Conservation (phyloP, 2,329 filamentous ascomycete genomes). For the Xylariaceae sp. region DNA sequence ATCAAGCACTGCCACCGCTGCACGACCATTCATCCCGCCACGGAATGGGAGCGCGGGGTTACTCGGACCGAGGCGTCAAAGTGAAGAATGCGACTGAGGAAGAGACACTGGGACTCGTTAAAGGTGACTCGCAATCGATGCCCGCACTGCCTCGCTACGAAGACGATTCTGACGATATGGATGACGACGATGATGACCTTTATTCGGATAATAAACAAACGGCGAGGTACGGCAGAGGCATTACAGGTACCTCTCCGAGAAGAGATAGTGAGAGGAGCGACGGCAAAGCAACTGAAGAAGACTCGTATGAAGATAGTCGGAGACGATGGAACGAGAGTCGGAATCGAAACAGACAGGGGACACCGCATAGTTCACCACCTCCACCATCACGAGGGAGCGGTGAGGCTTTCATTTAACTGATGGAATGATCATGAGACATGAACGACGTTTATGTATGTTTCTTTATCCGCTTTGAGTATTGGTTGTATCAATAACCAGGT, state of each 20-base stretch:
- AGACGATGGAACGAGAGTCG: slow-evolving; percentile 36
- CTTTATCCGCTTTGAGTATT: slow-evolving; percentile 14
- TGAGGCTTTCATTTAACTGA: slow-evolving; percentile 30
- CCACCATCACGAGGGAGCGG: slow-evolving; percentile 29
- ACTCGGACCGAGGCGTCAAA: slow-evolving; percentile 46
- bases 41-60: slow-evolving; percentile 47
- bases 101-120: slow-evolving; percentile 82
- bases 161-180: slow-evolving; percentile 14
- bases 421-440: slow-evolving; percentile 37
- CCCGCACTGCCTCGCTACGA: slow-evolving; percentile 46
- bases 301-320: slow-evolving; percentile 37
- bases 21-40: slow-evolving; percentile 41
- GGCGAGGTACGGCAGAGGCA: slow-evolving; percentile 49
- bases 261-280: slow-evolving; percentile 34
- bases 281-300: slow-evolving; percentile 36
- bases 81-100: slow-evolving; percentile 73
- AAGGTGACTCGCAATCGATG: slow-evolving; percentile 62
- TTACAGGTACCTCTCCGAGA: slow-evolving; percentile 46
- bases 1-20: slow-evolving; percentile 37
- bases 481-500: slow-evolving; percentile 25
- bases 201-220: slow-evolving; percentile 41
- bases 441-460: slow-evolving; percentile 30
- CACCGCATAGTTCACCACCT: slow-evolving; percentile 29
- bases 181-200: slow-evolving; percentile 41
- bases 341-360: slow-evolving; percentile 27